Evolutionary conservation across 179 eudicot species (phyloP), one percentile per base, ranked within the genome.

Genomic region (Beta macrorhiza): DNA sequence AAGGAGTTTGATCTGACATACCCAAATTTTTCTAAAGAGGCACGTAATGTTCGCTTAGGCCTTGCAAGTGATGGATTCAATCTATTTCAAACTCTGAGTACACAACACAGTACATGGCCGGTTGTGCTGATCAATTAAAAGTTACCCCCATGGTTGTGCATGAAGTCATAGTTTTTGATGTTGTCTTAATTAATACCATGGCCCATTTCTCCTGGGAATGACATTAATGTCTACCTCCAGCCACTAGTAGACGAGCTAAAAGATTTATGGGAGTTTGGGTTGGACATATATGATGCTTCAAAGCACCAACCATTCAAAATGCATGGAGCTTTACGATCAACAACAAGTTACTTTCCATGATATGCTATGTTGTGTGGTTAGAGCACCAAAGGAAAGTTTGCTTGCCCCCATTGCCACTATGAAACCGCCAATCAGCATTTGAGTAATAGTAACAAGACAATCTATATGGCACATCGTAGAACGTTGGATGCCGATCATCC

Each of bases 381-480:
- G 63, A 59, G 63, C 63, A 59, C 63, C 63, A 59, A 59, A 59
- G 20, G 63, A 7, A 59, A 59, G 63, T 59, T 59, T 59, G 63
- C 63, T 15, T 59, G 63, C 20, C 22, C 63, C 20, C 17, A 59
- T 59, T 59, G 63, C 6, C 22, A 59, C 22, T 59, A 59, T 15
- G 63, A 59, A 19, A 59, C 63, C 17, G 20, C 16, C 22, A 19
- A 17, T 19, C 63, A 4, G 17, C 7, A 16, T 7, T 59, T 59
- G 20, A 59, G 8, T 59, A 59, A 59, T 59, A 25, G 25, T 25
- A 25, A 25, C 25, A 25, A 25, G 25, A 25, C 25, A 25, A 25
- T 25, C 25, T 25, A 59, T 5, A 13, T 3, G 5, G 63, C 0
- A 4, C 20, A 59, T 59, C 63, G 22, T 59, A 20, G 22, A 16